Conservation (phyloP, 208 protist species). For the Novymonas esmeraldas region DNA sequence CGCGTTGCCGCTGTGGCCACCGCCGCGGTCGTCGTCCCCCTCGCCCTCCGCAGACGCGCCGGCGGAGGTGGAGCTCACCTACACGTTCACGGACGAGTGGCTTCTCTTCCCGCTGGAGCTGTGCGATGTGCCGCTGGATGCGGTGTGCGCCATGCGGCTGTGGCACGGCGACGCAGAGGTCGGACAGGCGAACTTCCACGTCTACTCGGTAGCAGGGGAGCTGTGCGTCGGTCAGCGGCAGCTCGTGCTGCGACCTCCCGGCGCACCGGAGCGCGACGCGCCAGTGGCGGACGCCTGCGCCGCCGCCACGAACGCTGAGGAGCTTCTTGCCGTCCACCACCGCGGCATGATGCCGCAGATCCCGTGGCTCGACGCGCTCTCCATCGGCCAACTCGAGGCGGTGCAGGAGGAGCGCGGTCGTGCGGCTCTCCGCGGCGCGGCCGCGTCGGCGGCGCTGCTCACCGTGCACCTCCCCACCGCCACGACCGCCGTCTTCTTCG, state of each 20-base stretch:
- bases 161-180: constrained; percentile 18
- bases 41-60: background rate
- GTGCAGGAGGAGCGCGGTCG: constrained; percentile 1
- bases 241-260: constrained; percentile 26
- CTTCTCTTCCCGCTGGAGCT: constrained; percentile 82
- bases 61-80: constrained; percentile 6
- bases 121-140: constrained; percentile 85
- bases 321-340: constrained; percentile 25
- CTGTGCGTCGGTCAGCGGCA: constrained; percentile 48
- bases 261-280: background rate
- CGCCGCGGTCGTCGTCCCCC: background rate
- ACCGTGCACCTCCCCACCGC: constrained; percentile 50
- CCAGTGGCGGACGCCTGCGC: background rate
- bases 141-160: constrained; percentile 31
- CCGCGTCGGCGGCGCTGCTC: constrained; percentile 16
- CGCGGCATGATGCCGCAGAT: constrained; percentile 51
- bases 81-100: constrained; percentile 34
- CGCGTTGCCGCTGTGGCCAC: background rate
- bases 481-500: constrained; percentile 38
- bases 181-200: constrained; percentile 32
- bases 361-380: constrained; percentile 80
- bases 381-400: constrained; percentile 49
- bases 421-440: constrained; percentile 4
- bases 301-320: constrained; percentile 3
- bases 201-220: constrained; percentile 44